Conservation (phyloP, 106 monocot species). For the Agapanthus africanus region DNA sequence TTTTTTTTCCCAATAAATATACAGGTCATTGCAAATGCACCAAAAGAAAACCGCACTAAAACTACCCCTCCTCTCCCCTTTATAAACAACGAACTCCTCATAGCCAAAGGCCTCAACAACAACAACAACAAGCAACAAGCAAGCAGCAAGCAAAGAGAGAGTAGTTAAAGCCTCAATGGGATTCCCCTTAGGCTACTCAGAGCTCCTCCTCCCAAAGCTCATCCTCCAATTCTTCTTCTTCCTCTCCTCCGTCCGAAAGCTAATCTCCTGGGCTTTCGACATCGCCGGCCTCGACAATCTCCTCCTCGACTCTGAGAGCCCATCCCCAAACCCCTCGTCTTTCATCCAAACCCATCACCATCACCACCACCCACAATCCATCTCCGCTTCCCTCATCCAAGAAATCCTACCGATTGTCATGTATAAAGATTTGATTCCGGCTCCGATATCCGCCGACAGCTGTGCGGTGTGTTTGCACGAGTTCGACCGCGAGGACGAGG, state of each 20-base stretch:
- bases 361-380: neutral
- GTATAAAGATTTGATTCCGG: neutral
- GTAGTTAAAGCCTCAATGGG: no score
- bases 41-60: no score
- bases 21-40: no score
- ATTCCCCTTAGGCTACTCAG: slow-evolving; percentile 56
- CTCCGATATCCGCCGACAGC: neutral
- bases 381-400: slow-evolving; percentile 25
- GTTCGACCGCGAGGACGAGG: slow-evolving; percentile 28
- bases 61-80: no score
- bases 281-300: slow-evolving; percentile 33
- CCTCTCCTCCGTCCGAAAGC: slow-evolving; percentile 34
- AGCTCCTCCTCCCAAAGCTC: slow-evolving; percentile 39
- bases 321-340: slow-evolving; percentile 1
- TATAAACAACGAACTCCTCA: no score
- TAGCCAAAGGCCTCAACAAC: no score
- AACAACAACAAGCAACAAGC: no score
- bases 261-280: slow-evolving; percentile 31
- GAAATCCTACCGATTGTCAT: slow-evolving; percentile 13
- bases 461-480: slow-evolving; percentile 46
- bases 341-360: neutral
- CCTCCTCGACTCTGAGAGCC: slow-evolving; percentile 27
- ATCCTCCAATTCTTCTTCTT: slow-evolving; percentile 40
- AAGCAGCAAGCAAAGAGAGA: no score
- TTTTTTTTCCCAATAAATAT: no score